Percentiles rank a stretch among this genome's conserved stretches.
Evolutionary conservation across 148 eudicot species (phyloP).

Genomic region (Hydrangea macrophylla): DNA sequence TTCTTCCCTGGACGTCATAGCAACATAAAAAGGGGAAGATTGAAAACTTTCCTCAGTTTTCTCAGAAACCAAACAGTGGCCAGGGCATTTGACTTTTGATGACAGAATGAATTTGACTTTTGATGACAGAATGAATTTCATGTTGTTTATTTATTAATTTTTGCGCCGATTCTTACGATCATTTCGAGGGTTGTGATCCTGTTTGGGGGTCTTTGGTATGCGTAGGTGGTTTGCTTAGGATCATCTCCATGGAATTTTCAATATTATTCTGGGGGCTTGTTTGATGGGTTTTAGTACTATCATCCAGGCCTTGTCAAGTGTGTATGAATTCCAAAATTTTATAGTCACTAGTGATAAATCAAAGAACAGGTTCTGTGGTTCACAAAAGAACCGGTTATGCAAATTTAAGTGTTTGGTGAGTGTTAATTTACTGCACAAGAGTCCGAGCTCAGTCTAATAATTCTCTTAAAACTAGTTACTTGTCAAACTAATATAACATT

Average conservation of each 20-base stretch:
- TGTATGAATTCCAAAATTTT: no score
- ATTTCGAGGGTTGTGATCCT: neutral
- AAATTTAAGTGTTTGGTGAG: no score
- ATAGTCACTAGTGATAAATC: no score
- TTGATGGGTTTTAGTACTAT: neutral
- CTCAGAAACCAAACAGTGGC: conserved; percentile 9
- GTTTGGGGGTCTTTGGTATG: no score
- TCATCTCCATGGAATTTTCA: neutral
- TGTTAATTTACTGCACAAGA: no score
- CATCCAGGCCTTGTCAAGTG: neutral
- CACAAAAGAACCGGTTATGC: no score
- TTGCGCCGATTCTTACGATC: no score
- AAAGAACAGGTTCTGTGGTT: no score
- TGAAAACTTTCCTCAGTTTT: neutral
- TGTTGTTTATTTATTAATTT: no score
- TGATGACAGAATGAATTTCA: neutral
- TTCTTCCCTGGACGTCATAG: neutral
- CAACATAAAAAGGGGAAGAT: neutral
- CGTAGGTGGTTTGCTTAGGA: neutral
- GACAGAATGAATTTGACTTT: neutral
- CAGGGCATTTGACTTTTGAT: neutral
- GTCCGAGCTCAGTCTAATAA: no score
- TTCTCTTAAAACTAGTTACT: no score
- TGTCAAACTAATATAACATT: no score
- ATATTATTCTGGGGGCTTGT: neutral